Evolutionary conservation across 371 early-diverging fungal genomes (phyloP), one percentile per base, ranked within the genome.

Genomic region (Mycotypha africana): DNA sequence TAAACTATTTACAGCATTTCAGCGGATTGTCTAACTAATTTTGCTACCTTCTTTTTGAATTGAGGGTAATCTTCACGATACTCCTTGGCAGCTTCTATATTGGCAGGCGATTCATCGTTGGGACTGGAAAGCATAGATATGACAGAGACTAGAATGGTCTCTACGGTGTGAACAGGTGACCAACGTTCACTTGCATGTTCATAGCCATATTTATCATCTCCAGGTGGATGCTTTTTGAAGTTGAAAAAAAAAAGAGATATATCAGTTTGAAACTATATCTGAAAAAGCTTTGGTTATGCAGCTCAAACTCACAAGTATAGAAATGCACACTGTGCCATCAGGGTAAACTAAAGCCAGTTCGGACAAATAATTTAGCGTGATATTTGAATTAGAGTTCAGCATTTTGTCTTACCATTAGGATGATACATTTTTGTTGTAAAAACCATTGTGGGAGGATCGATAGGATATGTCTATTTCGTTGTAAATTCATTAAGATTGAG

Each of bases 101-200:
- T 94, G 10, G 94, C 97, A 6, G 95, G 95, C 31, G 88, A 88
- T 58, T 91, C 86, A 53, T 85, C 89, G 66, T 97, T 97, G n/a
- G 97, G 97, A 47, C 86, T 84, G 4, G 86, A 84, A 16, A 97
- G 69, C 85, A 97, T 89, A 42, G 84, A 85, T 35, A 92, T 86
- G 12, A 97, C 91, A 26, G 84, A 83, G 19, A 93, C 45, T 32
- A 93, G 60, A 59, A 97, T 91, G n/a, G 89, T 90, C 55, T 91
- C 88, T 34, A 95, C 92, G n/a, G 92, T 92, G 59, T 93, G 86
- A 8, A 95, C 88, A 10, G 97, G 97, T 38, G 87, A 72, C 97
- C 97, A 97, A 37, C 97, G 76, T 58, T 96, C 97, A 24, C 68
- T 75, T 7, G 92, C 86, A 33, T 82, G 60, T 58, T 96, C 97